Base-by-base conservation (phyloP, 1,284 basidiomycete genomes). In the Malassezia caprae region DNA sequence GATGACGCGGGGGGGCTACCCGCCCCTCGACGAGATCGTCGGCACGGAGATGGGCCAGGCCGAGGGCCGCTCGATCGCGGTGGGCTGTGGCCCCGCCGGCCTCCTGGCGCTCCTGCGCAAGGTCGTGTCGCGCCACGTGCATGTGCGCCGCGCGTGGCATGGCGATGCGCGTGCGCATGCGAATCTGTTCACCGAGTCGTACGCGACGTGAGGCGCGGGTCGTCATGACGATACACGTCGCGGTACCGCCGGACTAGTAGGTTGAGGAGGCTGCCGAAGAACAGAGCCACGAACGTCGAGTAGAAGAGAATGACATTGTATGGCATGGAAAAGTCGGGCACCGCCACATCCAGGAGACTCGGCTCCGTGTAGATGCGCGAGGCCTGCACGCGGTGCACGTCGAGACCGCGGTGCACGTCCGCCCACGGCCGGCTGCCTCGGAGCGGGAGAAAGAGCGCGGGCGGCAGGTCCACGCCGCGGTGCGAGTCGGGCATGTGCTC, bases 311-410 rank as follows among this genome's bases (percentile, higher is more conserved):
- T 96, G 60, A 96, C 91, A 76, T 96, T 99, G 78, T 96, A 98
- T 11, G 93, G 91, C 90, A 98, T 96, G 69, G 87, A 91, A 76
- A 98, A 98, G 77, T 98, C 93, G 0, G 94, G 94, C 8, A 89
- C 91, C 8, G 93, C 87, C 23, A 96, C 80, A 73, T 94, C 88
- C 39, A 94, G 82, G 24, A 98, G 81, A 17, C 90, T 79, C 11
- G 85, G 81, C 0, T 83, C 79, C 1, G 88, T 88, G 75, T 93
- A 96, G 51, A 90, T 81, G 1, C 61, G 48, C 32, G 24, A 26
- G 31, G 49, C 37, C 27, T 57, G 55, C 30, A 42, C 55, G 17
- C n/a, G n/a, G 10, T 30, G 30, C 28, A 34, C 41, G 19, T 37
- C 31, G 8, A 11, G 11, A 12, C 10, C 13, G 30, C 24, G 32